Evolutionary conservation across 2,329 filamentous ascomycete genomes (phyloP), one percentile per base, ranked within the genome.

Genomic region (Lasiodiplodia sp.): DNA sequence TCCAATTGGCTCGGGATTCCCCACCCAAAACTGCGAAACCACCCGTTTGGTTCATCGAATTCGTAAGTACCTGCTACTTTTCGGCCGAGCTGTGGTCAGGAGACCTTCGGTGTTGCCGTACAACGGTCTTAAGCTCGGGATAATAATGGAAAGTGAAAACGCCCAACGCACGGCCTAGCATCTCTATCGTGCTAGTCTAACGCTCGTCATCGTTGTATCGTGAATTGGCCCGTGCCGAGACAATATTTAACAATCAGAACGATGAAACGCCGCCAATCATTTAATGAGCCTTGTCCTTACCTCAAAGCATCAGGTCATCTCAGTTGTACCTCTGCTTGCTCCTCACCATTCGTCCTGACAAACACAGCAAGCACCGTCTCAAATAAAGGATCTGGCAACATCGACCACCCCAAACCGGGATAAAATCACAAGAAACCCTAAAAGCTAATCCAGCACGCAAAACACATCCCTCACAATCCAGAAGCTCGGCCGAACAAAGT

Each of bases 261-360:
- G 60, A 34, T 64, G 60, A 64, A 52, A 64, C 60, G 47, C 60
- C 60, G 60, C 31, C 7, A 25, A 52, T 49, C 37, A 18, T 10
- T 4, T 31, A 18, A 18, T n/a, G 21, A 18, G 18, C 18, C 40
- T 23, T 16, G 11, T 63, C 40, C 28, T n/a, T 31, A 40, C 23
- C n/a, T 47, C 57, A 16, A n/a, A 21, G 25, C 25, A 18, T 28
- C 23, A 4, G 25, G 18, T 31, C 31, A 31, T 52, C 51, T 8
- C 21, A 56, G n/a, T 21, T 4, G 14, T 25, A 3, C 49, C 40
- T 31, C 40, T 62, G 11, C 56, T 37, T 28, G 3, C 34, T 23
- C 28, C 11, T 40, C 7, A 11, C 23, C 3, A 12, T 34, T 21
- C 10, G 2, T 10, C 3, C 31, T 14, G 8, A 31, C 31, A 16